Evolutionary conservation across 2,329 filamentous ascomycete species (phyloP).

Genomic region (Colletotrichum sublineola): DNA sequence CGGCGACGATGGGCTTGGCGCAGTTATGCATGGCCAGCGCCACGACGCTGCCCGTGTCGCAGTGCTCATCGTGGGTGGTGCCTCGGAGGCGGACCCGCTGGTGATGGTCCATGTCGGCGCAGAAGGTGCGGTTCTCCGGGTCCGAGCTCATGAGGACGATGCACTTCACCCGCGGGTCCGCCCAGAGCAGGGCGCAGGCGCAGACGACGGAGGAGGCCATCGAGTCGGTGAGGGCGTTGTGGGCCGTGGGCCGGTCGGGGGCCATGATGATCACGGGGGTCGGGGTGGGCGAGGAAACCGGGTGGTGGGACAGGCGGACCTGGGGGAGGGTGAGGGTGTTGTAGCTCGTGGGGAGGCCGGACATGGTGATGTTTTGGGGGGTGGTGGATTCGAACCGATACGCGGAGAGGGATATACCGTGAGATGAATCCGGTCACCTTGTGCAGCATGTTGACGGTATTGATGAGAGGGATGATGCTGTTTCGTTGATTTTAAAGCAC

Average conservation of each 20-base stretch:
- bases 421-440: neutral
- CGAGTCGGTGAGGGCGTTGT: constrained; percentile 77
- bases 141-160: constrained; percentile 69
- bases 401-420: neutral
- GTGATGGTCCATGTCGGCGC: constrained; percentile 70
- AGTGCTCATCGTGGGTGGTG: constrained; percentile 51
- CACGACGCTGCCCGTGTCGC: constrained; percentile 66
- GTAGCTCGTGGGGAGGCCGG: constrained; percentile 55
- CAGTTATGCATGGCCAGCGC: constrained; percentile 69
- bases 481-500: neutral
- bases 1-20: constrained; percentile 69
- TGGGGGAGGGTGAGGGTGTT: constrained; percentile 56
- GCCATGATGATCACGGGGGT: constrained; percentile 74
- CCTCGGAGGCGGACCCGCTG: constrained; percentile 48
- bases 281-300: constrained; percentile 62
- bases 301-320: constrained; percentile 64
- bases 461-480: too few species aligned
- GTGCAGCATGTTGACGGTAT: neutral
- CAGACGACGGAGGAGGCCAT: constrained; percentile 73
- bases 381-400: neutral
- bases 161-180: constrained; percentile 66
- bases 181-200: constrained; percentile 64
- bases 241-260: constrained; percentile 73
- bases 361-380: constrained; percentile 13
- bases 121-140: constrained; percentile 64